phyloP scores from a whole-genome alignment of 345 rosid species.

The Gossypium sturtianum region DNA sequence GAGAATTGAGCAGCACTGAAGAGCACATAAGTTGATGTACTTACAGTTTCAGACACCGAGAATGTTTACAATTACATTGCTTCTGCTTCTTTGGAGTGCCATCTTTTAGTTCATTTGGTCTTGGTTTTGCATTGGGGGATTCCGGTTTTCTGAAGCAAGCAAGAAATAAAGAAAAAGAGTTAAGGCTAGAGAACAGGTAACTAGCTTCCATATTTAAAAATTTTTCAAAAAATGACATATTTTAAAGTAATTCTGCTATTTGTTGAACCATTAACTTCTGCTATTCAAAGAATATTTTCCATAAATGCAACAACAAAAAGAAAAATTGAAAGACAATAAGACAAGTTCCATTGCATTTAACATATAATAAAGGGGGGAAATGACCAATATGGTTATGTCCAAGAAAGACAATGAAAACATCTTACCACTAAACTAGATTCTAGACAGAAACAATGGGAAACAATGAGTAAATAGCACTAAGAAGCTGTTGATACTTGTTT shows the following conservation, averaged over 20 bases:
- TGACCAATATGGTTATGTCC: not conserved
- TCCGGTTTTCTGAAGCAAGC: slow-evolving; percentile 59
- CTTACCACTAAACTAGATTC: not conserved
- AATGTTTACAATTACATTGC: slow-evolving; percentile 97
- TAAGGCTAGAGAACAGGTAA: not conserved
- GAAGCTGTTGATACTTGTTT: not conserved
- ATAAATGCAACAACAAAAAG: not conserved
- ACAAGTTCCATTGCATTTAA: not conserved
- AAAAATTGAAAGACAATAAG: not conserved
- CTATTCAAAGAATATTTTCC: not conserved
- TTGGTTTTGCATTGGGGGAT: slow-evolving; percentile 72
- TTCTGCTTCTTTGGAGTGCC: slow-evolving; percentile 94
- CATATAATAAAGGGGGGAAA: too few species aligned
- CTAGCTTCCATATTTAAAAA: not conserved
- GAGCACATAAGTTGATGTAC: slow-evolving; percentile 21
- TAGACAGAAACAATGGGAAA: not conserved
- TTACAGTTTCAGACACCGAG: slow-evolving; percentile 95
- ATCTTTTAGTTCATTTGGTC: slow-evolving; percentile 72
- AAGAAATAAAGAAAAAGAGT: not conserved
- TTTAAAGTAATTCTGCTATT: not conserved
- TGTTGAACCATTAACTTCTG: not conserved
- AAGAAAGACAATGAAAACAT: not conserved
- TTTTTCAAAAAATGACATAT: not conserved
- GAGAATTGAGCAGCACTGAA: not conserved
- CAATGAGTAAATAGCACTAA: not conserved